A percentile compares a stretch with the other conserved stretches of the same genome.
These are phyloP conservation scores for Xylariaceae sp. DNA, from an alignment of 2,329 filamentous ascomycete species.

Conservation along the genomic window DNA sequence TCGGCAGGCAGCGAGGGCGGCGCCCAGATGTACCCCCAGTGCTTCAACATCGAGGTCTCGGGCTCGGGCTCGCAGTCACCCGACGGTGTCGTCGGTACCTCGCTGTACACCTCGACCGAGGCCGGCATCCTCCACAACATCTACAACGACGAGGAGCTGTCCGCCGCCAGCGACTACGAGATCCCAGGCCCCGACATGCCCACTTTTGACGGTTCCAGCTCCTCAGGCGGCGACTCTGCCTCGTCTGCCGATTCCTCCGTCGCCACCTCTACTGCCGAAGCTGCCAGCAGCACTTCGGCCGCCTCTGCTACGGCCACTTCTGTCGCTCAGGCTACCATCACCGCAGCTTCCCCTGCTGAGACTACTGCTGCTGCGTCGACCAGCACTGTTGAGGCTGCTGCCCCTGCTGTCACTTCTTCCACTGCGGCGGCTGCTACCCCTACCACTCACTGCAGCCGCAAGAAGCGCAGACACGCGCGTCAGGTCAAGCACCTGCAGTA, in stretches of 20 bases:
- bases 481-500: background rate
- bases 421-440: background rate
- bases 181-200: slow-evolving; percentile 5
- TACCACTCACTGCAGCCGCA: background rate
- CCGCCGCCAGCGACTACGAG: slow-evolving; percentile 9
- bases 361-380: background rate
- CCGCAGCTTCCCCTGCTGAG: background rate
- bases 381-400: background rate
- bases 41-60: slow-evolving; percentile 53
- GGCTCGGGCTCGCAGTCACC: slow-evolving; percentile 43
- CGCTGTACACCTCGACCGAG: slow-evolving; percentile 17
- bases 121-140: slow-evolving; percentile 19
- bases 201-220: slow-evolving; percentile 1
- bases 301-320: background rate
- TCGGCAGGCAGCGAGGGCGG: slow-evolving; percentile 31
- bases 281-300: background rate
- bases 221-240: background rate
- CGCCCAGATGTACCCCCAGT: slow-evolving; percentile 45
- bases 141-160: slow-evolving; percentile 14
- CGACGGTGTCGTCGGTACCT: slow-evolving; percentile 40
- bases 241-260: background rate
- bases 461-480: background rate
- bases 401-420: background rate
- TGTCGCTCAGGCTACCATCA: background rate
- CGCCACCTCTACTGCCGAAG: background rate